Conservation (phyloP, 2,329 filamentous ascomycete species). For the Penicillium freii region DNA sequence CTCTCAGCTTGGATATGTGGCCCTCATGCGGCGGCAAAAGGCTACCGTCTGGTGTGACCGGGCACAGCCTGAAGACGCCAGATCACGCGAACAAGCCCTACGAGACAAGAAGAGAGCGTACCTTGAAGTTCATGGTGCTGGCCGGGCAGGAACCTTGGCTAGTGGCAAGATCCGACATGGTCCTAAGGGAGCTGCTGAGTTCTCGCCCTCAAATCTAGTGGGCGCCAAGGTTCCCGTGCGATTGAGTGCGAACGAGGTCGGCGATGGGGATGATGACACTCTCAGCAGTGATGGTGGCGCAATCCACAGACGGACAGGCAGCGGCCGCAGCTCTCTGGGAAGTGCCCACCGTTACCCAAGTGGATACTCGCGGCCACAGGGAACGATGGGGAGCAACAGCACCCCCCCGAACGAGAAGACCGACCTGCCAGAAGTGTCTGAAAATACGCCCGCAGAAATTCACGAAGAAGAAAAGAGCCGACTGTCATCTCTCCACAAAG, state of each 20-base stretch:
- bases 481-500: slow-evolving; percentile 25
- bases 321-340: slow-evolving; percentile 58
- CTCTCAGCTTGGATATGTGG: slow-evolving; percentile 77
- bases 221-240: slow-evolving; percentile 85
- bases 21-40: slow-evolving; percentile 93
- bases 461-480: slow-evolving; percentile 30
- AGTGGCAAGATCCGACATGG: slow-evolving; percentile 84
- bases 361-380: slow-evolving; percentile 45
- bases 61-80: slow-evolving; percentile 85
- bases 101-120: slow-evolving; percentile 84
- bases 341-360: slow-evolving; percentile 45
- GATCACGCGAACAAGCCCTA: slow-evolving; percentile 75
- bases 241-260: slow-evolving; percentile 91
- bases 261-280: slow-evolving; percentile 73
- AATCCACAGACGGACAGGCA: slow-evolving; percentile 55
- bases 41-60: slow-evolving; percentile 98
- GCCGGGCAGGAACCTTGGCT: slow-evolving; percentile 62
- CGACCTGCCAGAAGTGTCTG: slow-evolving; percentile 44
- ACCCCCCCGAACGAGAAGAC: slow-evolving; percentile 51
- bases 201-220: slow-evolving; percentile 70
- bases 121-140: slow-evolving; percentile 69
- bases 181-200: slow-evolving; percentile 75
- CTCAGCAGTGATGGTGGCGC: slow-evolving; percentile 37
- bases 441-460: slow-evolving; percentile 36
- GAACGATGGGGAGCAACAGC: slow-evolving; percentile 51